Percentiles rank a stretch among this genome's conserved stretches.
Evolutionary conservation across 2,329 filamentous ascomycete genomes (phyloP).

Genomic region (Hypoxylon sp.): DNA sequence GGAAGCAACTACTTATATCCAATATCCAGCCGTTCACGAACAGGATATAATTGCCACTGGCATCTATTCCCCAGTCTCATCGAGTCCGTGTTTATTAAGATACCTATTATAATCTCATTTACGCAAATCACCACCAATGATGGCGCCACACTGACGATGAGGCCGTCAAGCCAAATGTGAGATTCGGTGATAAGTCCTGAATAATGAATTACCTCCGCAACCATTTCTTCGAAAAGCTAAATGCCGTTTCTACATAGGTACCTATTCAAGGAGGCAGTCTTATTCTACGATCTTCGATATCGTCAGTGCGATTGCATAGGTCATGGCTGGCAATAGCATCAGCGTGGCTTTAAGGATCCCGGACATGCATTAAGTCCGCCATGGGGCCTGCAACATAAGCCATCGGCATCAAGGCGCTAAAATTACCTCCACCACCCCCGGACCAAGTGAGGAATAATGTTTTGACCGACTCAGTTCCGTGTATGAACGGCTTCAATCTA

Average conservation of each 20-base stretch:
- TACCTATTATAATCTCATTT: background rate
- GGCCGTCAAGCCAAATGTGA: background rate
- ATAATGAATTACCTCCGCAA: background rate
- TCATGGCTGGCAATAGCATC: background rate
- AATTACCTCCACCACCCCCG: background rate
- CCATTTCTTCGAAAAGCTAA: background rate
- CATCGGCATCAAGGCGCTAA: background rate
- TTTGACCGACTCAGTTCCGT: background rate
- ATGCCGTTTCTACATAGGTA: no score
- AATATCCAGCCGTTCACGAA: background rate
- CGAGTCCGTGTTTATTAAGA: background rate
- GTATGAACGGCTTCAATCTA: background rate
- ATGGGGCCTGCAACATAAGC: background rate
- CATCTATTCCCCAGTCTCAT: background rate
- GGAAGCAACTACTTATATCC: conserved; percentile 22
- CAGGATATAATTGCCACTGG: background rate
- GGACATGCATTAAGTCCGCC: conserved; percentile 15
- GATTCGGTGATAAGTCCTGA: conserved; percentile 12
- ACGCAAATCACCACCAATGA: background rate
- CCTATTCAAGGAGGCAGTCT: background rate
- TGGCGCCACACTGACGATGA: conserved; percentile 1
- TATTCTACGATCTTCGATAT: background rate
- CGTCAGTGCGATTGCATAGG: conserved; percentile 1
- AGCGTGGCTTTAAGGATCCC: conserved; percentile 4
- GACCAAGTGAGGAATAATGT: background rate